Evolutionary conservation across 768 basidiomycete genomes (phyloP).

Genomic region (Tephrocybe sp.): DNA sequence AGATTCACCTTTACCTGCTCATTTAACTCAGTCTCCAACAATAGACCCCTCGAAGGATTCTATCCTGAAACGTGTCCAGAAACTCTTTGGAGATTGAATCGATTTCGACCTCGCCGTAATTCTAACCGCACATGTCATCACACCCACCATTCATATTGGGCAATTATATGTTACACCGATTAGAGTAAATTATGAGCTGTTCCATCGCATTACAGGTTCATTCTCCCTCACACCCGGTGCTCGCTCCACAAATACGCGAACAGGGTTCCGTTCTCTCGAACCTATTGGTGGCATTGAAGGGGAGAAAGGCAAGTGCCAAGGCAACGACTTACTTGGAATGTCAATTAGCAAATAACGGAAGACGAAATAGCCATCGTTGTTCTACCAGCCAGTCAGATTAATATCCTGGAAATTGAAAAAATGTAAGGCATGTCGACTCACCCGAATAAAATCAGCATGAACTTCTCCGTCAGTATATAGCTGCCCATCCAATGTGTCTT

Average conservation of each 20-base stretch:
- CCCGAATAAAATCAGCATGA: slow-evolving; percentile 75
- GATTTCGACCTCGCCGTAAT: too few relatives aligned
- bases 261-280: slow-evolving; percentile 58
- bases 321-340: slow-evolving; percentile 63
- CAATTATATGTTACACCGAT: slow-evolving; percentile 10
- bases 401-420: not conserved
- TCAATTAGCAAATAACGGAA: slow-evolving; percentile 78
- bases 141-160: too few relatives aligned
- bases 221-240: slow-evolving; percentile 64
- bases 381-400: slow-evolving; percentile 35
- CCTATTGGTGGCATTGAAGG: slow-evolving; percentile 32
- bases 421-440: slow-evolving; percentile 30
- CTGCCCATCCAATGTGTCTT: slow-evolving; percentile 33
- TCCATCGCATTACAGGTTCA: slow-evolving; percentile 70
- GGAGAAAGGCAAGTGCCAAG: slow-evolving; percentile 19
- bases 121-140: too few relatives aligned
- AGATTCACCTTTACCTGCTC: not conserved
- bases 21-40: slow-evolving; percentile 1
- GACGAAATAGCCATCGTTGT: slow-evolving; percentile 73
- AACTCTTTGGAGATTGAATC: slow-evolving; percentile 84
- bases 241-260: slow-evolving; percentile 70
- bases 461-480: slow-evolving; percentile 75
- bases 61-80: slow-evolving; percentile 94
- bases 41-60: slow-evolving; percentile 95
- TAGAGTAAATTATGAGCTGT: slow-evolving; percentile 30